Evolutionary conservation across 2,329 filamentous ascomycete genomes (phyloP), one percentile per base, ranked within the genome.

Genomic region (Neofusicoccum cordaticola): DNA sequence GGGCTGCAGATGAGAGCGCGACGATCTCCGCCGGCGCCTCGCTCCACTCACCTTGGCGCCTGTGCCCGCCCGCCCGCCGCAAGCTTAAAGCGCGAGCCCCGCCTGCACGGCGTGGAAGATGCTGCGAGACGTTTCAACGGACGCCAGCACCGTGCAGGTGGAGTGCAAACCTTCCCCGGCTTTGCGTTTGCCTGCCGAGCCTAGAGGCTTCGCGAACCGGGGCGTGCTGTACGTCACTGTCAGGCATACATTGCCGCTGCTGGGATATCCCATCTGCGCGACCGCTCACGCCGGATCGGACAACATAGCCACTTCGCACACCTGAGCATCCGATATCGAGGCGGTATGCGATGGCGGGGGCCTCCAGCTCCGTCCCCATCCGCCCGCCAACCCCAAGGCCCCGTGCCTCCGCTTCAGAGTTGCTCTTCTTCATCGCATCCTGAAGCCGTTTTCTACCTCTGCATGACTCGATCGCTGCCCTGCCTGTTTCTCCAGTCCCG

Each of bases 301-400:
- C 34, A 53, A 53, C 35, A 53, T 37, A 41, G 7, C 34, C 51
- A 41, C 35, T n/a, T 56, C n/a, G 9, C 50, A 39, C 22, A 35
- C 9, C 31, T 58, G 27, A 58, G 53, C 39, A 39, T 56, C 31
- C 37, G 51, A 42, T 27, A 15, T 56, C 47, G 47, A 50, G 47
- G 47, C 47, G 11, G 11, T 15, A 15, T 12, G 39, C 22, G 52
- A 45, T 42, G 22, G 53, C 35, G 39, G 37, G 17, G 12, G 52
- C 52, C 52, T 42, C 51, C 52, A 58, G 15, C 39, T 58, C 53
- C 53, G 39, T 39, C 53, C 19, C 53, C 53, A 44, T 44, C 53
- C 53, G 53, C 39, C 19, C 41, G 13, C 17, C 19, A 12, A n/a
- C 13, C 52, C 35, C 37, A 19, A 44, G 7, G 27, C 9, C 13